These are phyloP conservation scores for Capsella rubella DNA, from an alignment of 441 rosid genomes.

Conservation along the genomic window DNA sequence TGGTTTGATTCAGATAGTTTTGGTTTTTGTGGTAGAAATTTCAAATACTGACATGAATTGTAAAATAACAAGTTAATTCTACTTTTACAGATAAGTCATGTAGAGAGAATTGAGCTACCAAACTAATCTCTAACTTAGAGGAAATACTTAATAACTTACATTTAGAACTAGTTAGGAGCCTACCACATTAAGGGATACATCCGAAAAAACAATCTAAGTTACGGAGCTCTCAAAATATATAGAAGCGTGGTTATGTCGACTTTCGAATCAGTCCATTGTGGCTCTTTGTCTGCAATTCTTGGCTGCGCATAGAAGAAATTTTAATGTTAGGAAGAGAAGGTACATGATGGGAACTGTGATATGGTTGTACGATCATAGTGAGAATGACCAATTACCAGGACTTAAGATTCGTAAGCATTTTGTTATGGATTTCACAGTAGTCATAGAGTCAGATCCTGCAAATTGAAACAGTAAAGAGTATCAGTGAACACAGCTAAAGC, in stretches of 20 bases:
- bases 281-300: conserved; percentile 43
- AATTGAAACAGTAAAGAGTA: conserved; percentile 14
- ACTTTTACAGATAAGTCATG: conserved; percentile 6
- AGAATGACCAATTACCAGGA: conserved; percentile 54
- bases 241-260: conserved; percentile 39
- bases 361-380: not conserved
- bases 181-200: not conserved
- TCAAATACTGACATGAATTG: conserved; percentile 10
- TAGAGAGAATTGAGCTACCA: conserved; percentile 28
- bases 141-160: conserved; percentile 6
- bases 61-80: conserved; percentile 14
- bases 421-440: conserved; percentile 58
- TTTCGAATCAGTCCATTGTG: conserved; percentile 26
- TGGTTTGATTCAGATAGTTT: conserved; percentile 54
- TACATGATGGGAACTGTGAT: not conserved
- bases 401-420: conserved; percentile 61
- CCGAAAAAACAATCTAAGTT: not conserved
- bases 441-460: conserved; percentile 55
- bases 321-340: not conserved
- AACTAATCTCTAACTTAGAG: conserved; percentile 5
- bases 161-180: not conserved
- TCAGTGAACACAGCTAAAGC: not conserved
- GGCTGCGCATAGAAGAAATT: conserved; percentile 47
- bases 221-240: no score
- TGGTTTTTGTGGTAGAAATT: not conserved